Evolutionary conservation across 495 filamentous ascomycete species (phyloP).

Genomic region (Apodospora peruviana): DNA sequence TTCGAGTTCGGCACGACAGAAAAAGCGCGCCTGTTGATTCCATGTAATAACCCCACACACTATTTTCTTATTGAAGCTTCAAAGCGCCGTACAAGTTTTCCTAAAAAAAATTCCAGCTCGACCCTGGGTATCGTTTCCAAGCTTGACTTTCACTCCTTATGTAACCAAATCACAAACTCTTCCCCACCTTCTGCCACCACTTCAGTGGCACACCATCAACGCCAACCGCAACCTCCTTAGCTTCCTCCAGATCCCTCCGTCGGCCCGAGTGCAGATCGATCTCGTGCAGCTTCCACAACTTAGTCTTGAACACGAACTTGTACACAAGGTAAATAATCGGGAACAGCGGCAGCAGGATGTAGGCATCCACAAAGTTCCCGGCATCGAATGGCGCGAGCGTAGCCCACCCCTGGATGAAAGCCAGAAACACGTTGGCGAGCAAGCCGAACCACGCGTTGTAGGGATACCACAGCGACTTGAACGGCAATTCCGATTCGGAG

Average conservation of each 20-base stretch:
- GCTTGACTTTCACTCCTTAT: no score
- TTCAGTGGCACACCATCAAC: neutral
- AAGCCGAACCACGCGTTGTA: slow-evolving; percentile 59
- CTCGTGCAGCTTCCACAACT: slow-evolving; percentile 44
- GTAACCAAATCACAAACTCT: neutral
- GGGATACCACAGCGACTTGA: slow-evolving; percentile 53
- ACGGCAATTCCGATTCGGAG: slow-evolving; percentile 48
- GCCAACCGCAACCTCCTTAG: slow-evolving; percentile 9
- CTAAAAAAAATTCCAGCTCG: no score
- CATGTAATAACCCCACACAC: no score
- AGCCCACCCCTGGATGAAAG: slow-evolving; percentile 59
- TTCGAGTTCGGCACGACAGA: no score
- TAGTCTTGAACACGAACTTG: slow-evolving; percentile 56
- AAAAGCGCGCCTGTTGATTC: no score
- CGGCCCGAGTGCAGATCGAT: slow-evolving; percentile 58
- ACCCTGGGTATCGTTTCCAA: no score
- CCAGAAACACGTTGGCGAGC: slow-evolving; percentile 54
- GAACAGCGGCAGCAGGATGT: slow-evolving; percentile 63
- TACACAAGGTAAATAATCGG: slow-evolving; percentile 52
- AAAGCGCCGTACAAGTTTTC: no score
- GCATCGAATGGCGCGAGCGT: slow-evolving; percentile 52
- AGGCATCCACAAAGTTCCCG: slow-evolving; percentile 59
- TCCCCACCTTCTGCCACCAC: neutral
- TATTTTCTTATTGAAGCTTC: no score
- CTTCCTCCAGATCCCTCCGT: slow-evolving; percentile 41